Evolutionary conservation across 192 early-diverging fungal genomes (phyloP).

Genomic region (Gigaspora rosea): DNA sequence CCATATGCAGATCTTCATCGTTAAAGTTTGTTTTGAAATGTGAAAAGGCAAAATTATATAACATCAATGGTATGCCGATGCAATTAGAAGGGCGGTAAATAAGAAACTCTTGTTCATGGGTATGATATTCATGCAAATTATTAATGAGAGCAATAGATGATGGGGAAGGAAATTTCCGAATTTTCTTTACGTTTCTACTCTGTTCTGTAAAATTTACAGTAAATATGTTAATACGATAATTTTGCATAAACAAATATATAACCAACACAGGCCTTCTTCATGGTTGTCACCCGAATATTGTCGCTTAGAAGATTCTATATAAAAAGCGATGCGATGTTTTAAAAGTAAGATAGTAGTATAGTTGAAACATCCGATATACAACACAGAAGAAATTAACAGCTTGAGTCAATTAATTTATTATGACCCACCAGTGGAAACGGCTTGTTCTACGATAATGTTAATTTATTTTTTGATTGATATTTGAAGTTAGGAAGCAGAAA

Average conservation of each 20-base stretch:
- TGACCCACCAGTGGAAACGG: neutral
- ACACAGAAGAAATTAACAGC: neutral
- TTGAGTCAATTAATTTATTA: neutral
- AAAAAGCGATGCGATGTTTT: neutral
- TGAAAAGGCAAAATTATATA: neutral
- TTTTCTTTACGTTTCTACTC: slow-evolving; percentile 4
- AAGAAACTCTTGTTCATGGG: neutral
- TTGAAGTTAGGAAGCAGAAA: too few relatives aligned
- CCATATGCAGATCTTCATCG: neutral
- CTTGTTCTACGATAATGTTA: neutral
- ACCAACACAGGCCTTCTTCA: slow-evolving; percentile 6
- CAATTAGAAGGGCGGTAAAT: neutral
- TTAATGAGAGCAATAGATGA: neutral
- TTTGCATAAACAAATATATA: neutral
- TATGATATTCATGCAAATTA: slow-evolving; percentile 6
- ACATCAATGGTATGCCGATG: neutral
- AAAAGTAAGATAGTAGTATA: neutral
- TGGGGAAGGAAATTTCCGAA: slow-evolving; percentile 5
- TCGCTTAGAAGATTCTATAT: neutral
- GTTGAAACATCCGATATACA: neutral
- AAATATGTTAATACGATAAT: neutral
- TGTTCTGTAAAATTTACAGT: slow-evolving; percentile 14
- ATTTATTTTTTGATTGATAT: too few relatives aligned
- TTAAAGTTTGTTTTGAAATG: neutral
- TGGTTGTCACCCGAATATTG: neutral